Percentiles rank a stretch among this genome's conserved stretches.
These are phyloP conservation scores for Allantophomopsis cytisporea DNA, from an alignment of 2,329 filamentous ascomycete genomes.

Conservation along the genomic window DNA sequence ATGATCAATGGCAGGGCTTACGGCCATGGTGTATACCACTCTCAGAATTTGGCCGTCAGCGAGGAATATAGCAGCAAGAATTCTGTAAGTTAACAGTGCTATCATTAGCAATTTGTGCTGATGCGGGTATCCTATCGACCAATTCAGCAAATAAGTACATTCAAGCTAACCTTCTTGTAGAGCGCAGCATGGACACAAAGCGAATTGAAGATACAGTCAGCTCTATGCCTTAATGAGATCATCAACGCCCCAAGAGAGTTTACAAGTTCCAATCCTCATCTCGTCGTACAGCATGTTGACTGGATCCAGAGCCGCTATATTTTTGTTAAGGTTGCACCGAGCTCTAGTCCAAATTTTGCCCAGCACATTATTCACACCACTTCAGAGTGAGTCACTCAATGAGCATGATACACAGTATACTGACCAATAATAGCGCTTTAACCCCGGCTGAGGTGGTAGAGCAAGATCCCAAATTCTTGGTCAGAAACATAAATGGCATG, in stretches of 20 bases:
- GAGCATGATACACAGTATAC: too few species aligned
- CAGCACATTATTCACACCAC: neutral
- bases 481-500: constrained; percentile 5
- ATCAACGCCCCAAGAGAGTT: constrained; percentile 61
- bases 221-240: constrained; percentile 72
- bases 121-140: too few species aligned
- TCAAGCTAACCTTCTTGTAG: too few species aligned
- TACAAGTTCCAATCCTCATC: constrained; percentile 36
- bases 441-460: neutral
- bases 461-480: constrained; percentile 12
- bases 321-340: constrained; percentile 36
- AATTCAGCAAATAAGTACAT: too few species aligned
- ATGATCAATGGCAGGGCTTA: constrained; percentile 51
- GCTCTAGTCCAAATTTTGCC: neutral
- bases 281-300: constrained; percentile 62
- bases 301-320: constrained; percentile 90
- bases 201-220: constrained; percentile 38
- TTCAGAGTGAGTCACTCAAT: too few species aligned
- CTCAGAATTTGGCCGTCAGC: constrained; percentile 43
- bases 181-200: constrained; percentile 48
- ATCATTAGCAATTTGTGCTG: too few species aligned
- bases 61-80: neutral
- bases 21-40: constrained; percentile 77
- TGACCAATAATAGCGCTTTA: neutral
- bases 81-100: constrained; percentile 5